Percentiles rank a stretch among this genome's conserved stretches.
phyloP scores from a whole-genome alignment of 2,329 filamentous ascomycete genomes.

The Aspergillaceae sp. region DNA sequence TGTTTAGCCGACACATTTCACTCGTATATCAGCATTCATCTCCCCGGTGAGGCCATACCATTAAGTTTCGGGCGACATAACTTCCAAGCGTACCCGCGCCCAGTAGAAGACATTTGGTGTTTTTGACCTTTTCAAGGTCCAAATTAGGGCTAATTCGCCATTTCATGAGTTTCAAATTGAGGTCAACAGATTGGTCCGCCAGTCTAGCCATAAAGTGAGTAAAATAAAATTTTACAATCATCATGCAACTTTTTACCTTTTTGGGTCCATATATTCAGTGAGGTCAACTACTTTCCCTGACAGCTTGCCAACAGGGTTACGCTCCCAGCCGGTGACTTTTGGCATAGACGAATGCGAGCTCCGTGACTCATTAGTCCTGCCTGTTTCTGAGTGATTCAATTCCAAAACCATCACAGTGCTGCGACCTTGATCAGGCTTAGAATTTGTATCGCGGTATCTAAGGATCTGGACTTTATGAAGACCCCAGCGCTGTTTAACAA shows the following conservation, averaged over 20 bases:
- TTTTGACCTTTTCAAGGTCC: conserved; percentile 79
- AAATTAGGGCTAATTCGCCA: conserved; percentile 90
- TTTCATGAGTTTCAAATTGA: conserved; percentile 97
- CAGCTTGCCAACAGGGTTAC: conserved; percentile 69
- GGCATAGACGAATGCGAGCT: conserved; percentile 49
- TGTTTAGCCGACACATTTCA: conserved; percentile 2
- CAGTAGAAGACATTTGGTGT: conserved; percentile 79
- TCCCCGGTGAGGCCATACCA: conserved; percentile 38
- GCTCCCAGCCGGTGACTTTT: conserved; percentile 93
- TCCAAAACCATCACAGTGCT: conserved; percentile 67
- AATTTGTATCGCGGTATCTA: conserved; percentile 79
- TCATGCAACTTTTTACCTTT: conserved; percentile 36
- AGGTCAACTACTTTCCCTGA: conserved; percentile 71
- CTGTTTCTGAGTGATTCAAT: conserved; percentile 17
- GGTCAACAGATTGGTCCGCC: conserved; percentile 87
- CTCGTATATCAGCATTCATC: neutral
- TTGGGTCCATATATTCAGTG: conserved; percentile 87
- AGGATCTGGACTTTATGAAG: conserved; percentile 71
- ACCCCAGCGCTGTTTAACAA: conserved; percentile 74
- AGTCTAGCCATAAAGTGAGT: conserved; percentile 37
- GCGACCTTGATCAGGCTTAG: conserved; percentile 66
- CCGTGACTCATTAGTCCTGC: conserved; percentile 19
- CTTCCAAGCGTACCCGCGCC: conserved; percentile 89
- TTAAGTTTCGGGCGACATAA: conserved; percentile 82
- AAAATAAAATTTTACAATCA: neutral